phyloP scores from a whole-genome alignment of 2,329 filamentous ascomycete species.

The Alternaria ventricosa region DNA sequence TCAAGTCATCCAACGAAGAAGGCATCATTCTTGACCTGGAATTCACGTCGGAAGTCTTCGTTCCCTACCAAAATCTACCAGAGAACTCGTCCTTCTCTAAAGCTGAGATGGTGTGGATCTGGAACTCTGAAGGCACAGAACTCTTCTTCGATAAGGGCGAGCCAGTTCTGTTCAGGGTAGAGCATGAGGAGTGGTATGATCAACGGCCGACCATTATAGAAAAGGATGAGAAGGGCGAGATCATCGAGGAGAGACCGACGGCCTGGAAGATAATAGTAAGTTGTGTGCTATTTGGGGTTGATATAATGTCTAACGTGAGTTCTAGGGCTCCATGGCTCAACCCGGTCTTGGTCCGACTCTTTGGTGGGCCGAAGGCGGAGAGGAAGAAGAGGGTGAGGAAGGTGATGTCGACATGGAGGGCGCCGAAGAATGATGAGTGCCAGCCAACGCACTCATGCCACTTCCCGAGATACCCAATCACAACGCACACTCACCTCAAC shows the following conservation, averaged over 20 bases:
- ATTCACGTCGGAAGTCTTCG: constrained; percentile 92
- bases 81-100: constrained; percentile 69
- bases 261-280: constrained; percentile 70
- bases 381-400: constrained; percentile 38
- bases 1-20: constrained; percentile 73
- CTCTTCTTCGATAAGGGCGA: constrained; percentile 92
- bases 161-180: constrained; percentile 82
- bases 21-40: constrained; percentile 83
- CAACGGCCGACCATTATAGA: constrained; percentile 81
- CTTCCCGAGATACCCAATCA: neutral
- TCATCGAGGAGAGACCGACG: constrained; percentile 68
- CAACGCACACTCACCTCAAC: neutral
- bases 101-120: constrained; percentile 82
- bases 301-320: constrained; percentile 7
- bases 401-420: constrained; percentile 38
- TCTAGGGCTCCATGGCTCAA: constrained; percentile 55
- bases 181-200: constrained; percentile 90
- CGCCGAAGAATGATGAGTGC: constrained; percentile 19
- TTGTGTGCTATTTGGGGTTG: neutral
- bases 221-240: constrained; percentile 67
- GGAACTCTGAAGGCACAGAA: constrained; percentile 73
- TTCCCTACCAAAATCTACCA: constrained; percentile 59
- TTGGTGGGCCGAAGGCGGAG: constrained; percentile 52
- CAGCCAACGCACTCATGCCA: too few relatives aligned
- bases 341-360: constrained; percentile 56